These are phyloP conservation scores for Thielaviopsis punctulata DNA, from an alignment of 2,329 filamentous ascomycete genomes.

Conservation along the genomic window DNA sequence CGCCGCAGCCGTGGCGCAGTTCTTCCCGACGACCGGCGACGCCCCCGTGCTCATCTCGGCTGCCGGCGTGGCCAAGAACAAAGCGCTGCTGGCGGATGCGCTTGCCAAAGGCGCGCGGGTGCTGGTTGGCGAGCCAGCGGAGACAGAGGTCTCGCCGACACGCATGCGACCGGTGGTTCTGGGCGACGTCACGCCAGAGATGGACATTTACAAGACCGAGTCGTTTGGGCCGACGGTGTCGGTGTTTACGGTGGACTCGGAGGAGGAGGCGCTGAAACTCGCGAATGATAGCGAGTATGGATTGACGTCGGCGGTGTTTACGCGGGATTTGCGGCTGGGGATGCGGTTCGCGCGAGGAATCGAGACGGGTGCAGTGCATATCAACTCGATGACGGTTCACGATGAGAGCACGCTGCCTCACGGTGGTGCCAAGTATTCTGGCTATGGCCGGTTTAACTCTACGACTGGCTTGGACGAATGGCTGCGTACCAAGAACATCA, in stretches of 20 bases:
- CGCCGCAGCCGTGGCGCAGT: slow-evolving; percentile 21
- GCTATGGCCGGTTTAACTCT: slow-evolving; percentile 43
- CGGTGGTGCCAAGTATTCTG: slow-evolving; percentile 47
- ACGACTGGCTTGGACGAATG: slow-evolving; percentile 41
- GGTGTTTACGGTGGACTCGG: slow-evolving; percentile 45
- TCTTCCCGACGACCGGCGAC: slow-evolving; percentile 40
- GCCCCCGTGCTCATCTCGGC: slow-evolving; percentile 53
- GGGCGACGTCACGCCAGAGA: slow-evolving; percentile 39
- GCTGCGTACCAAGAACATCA: slow-evolving; percentile 46
- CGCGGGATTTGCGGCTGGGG: slow-evolving; percentile 42
- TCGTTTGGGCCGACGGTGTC: slow-evolving; percentile 63
- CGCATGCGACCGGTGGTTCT: slow-evolving; percentile 50
- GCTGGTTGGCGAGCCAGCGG: slow-evolving; percentile 22
- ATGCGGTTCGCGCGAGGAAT: slow-evolving; percentile 43
- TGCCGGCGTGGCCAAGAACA: slow-evolving; percentile 47
- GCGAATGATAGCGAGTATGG: slow-evolving; percentile 77
- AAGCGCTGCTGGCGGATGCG: slow-evolving; percentile 49
- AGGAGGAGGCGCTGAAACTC: slow-evolving; percentile 54
- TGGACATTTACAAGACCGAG: slow-evolving; percentile 62
- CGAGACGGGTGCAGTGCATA: slow-evolving; percentile 50
- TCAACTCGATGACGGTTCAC: slow-evolving; percentile 49
- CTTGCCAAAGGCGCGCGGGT: slow-evolving; percentile 45
- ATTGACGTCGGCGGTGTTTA: slow-evolving; percentile 54
- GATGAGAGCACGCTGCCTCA: slow-evolving; percentile 48
- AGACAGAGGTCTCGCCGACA: slow-evolving; percentile 18